phyloP scores from a whole-genome alignment of 2,329 filamentous ascomycete genomes.

The Ilyonectria robusta region DNA sequence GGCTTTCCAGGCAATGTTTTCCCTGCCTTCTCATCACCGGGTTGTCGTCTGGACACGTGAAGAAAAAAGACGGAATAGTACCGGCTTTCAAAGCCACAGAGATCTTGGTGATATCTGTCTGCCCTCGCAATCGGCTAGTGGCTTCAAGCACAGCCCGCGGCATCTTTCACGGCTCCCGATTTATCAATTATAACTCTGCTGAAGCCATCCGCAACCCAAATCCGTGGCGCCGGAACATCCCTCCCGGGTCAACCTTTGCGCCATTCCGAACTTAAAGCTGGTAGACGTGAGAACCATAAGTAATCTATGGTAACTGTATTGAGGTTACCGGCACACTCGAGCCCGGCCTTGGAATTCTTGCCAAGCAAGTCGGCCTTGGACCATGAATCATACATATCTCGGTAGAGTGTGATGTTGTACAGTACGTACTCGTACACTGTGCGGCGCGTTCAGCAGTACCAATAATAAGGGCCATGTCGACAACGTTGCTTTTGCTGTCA shows the following conservation, averaged over 20 bases:
- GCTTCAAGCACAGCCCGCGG: background rate
- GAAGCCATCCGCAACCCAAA: slow-evolving; percentile 18
- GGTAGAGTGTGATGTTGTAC: background rate
- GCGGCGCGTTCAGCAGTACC: background rate
- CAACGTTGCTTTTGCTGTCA: slow-evolving; percentile 23
- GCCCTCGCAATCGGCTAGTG: background rate
- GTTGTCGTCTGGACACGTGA: background rate
- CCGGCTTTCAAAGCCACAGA: no score
- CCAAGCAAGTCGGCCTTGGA: background rate
- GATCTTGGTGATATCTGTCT: background rate
- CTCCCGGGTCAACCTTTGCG: slow-evolving; percentile 10
- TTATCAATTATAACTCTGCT: slow-evolving; percentile 3
- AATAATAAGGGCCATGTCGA: background rate
- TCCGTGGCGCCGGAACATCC: background rate
- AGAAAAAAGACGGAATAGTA: no score
- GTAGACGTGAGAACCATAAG: slow-evolving; percentile 1
- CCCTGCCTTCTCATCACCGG: background rate
- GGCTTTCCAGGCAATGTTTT: background rate
- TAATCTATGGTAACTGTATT: background rate
- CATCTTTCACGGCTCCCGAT: slow-evolving; percentile 4
- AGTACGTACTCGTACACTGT: background rate
- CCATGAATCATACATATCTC: background rate
- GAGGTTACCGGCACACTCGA: background rate
- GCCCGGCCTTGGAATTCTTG: background rate
- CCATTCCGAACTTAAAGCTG: slow-evolving; percentile 12